Base-by-base conservation (phyloP, 306 rosid species). In the Dalbergia cultrata region DNA sequence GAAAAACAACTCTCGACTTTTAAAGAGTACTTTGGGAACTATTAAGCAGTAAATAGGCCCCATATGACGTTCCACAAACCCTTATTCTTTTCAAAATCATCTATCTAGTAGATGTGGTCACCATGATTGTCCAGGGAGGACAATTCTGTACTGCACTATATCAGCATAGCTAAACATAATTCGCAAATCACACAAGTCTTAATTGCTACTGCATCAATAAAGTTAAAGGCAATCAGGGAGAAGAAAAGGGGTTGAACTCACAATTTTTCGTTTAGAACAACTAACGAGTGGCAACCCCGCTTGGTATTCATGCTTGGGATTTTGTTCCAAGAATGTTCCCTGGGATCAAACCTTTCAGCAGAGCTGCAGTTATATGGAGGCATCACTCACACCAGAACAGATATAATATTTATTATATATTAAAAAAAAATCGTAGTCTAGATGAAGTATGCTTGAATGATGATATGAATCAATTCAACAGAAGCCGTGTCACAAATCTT, bases 311-410 rank as follows among this genome's bases (percentile, higher is more conserved):
- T 89, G 80, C 44, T 49, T 7, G 90, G 75, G 54, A 82, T 82
- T 87, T 74, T 90, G 21, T 78, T 84, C 98, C 98, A 92, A 62
- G 90, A 83, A 81, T 90, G 96, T 71, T 92, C 97, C 81, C 97
- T 87, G 43, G 92, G 91, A 81, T 94, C 98, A 76, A 94, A 94
- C 84, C 89, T 90, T 83, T 94, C 97, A 18, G 89, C 92, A 50
- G 97, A 85, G 35, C 96, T 89, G 91, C 80, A 79, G 63, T 84
- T 35, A 77, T 39, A 79, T 43, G 52, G 22, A 80, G 76, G 74
- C 59, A 72, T n/a, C 63, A 72, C 26, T 77, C 76, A 22, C 67
- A 80, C 56, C 22, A 76, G 49, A 22, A 71, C 67, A 71, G 63
- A 58, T 19, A 67, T 33, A 41, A 80, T 70, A 67, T 22, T 13